Evolutionary conservation across 306 rosid species (phyloP).

Genomic region (Macrotyloma uniflorum): DNA sequence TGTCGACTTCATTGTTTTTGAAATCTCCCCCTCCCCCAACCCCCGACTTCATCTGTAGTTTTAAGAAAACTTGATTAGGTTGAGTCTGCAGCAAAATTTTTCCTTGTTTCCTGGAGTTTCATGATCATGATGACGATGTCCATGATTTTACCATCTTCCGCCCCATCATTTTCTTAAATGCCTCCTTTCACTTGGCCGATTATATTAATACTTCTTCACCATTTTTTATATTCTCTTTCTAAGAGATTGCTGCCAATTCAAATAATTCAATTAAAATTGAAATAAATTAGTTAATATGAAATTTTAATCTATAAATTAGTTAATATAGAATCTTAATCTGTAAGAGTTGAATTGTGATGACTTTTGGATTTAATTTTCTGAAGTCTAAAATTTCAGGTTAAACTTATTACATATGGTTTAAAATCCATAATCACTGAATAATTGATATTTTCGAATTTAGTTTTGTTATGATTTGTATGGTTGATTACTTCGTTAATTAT

Average conservation of each 20-base stretch:
- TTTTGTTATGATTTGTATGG: too few species aligned
- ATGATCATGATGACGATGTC: slow-evolving; percentile 49
- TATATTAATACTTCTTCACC: neutral
- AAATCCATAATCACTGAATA: too few species aligned
- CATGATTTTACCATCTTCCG: slow-evolving; percentile 12
- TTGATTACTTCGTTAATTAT: too few species aligned
- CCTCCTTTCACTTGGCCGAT: neutral
- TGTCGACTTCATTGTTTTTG: slow-evolving; percentile 22
- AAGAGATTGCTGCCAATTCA: neutral
- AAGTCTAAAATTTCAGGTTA: too few species aligned
- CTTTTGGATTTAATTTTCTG: too few species aligned
- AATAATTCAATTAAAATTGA: neutral
- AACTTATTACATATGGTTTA: too few species aligned
- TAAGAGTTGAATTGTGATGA: too few species aligned
- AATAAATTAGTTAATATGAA: too few species aligned
- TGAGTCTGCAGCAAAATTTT: slow-evolving; percentile 42
- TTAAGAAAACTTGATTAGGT: slow-evolving; percentile 45
- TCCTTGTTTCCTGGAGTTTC: slow-evolving; percentile 43
- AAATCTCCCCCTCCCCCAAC: neutral
- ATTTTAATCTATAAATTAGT: too few species aligned
- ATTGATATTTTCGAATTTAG: too few species aligned
- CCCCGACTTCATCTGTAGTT: slow-evolving; percentile 9
- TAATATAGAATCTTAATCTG: too few species aligned
- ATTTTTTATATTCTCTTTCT: neutral
- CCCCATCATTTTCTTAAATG: neutral